Percentiles rank a stretch among this genome's conserved stretches.
Evolutionary conservation across 1,139 yeast species (phyloP).

Genomic region (Yarrowia galli): DNA sequence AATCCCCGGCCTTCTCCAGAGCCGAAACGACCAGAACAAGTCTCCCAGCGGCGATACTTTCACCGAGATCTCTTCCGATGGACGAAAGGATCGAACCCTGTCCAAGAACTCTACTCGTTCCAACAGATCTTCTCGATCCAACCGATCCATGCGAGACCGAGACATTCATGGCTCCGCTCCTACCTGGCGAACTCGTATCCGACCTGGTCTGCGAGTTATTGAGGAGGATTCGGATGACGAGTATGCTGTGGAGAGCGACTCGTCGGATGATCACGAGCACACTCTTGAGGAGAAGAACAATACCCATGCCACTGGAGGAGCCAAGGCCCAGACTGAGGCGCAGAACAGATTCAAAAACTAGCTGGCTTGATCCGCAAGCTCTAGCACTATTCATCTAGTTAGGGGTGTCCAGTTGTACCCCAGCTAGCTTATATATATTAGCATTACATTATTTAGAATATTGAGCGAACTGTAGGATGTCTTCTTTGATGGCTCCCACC

Average conservation of each 20-base stretch:
- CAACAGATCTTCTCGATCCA: background rate
- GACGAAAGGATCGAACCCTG: constrained; percentile 8
- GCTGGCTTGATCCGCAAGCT: background rate
- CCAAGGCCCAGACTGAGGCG: background rate
- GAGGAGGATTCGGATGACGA: constrained; percentile 26
- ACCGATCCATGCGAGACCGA: background rate
- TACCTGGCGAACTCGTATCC: constrained; percentile 17
- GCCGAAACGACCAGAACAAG: constrained; percentile 15
- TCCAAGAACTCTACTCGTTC: constrained; percentile 8
- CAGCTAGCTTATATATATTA: constrained; percentile 33
- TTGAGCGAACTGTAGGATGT: background rate
- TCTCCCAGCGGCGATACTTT: constrained; percentile 27
- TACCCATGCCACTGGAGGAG: constrained; percentile 10
- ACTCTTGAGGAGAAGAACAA: constrained; percentile 25
- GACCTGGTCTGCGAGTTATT: constrained; percentile 34
- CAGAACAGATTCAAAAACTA: constrained; percentile 17
- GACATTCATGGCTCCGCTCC: constrained; percentile 7
- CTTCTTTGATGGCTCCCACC: constrained; percentile 2
- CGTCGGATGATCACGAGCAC: constrained; percentile 10
- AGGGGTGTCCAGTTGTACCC: constrained; percentile 9
- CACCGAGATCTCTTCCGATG: constrained; percentile 2
- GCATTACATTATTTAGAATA: constrained; percentile 32
- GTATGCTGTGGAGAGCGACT: constrained; percentile 21
- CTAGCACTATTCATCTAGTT: constrained; percentile 11
- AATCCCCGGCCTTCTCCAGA: constrained; percentile 25